These are phyloP conservation scores for Rhodotorula sp. DNA, from an alignment of 1,284 basidiomycete genomes.

Conservation along the genomic window DNA sequence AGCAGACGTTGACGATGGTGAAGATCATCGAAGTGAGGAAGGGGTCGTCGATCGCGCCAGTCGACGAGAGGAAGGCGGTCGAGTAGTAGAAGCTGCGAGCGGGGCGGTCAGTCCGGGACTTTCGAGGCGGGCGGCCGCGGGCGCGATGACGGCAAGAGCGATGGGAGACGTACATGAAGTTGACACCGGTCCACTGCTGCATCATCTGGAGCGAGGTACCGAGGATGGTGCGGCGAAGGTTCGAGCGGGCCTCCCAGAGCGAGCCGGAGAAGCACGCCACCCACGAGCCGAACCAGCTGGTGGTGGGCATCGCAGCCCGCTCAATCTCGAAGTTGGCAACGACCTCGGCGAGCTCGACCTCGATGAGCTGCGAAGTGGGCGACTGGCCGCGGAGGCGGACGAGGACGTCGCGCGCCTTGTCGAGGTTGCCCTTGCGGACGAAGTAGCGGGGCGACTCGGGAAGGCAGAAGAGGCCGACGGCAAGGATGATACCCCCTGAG, in stretches of 20 bases:
- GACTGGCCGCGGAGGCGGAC: conserved; percentile 43
- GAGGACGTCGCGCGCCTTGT: conserved; percentile 66
- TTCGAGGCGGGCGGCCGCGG: conserved; percentile 41
- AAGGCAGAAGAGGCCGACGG: conserved; percentile 63
- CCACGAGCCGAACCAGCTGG: conserved; percentile 32
- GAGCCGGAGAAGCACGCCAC: conserved; percentile 43
- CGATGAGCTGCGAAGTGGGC: conserved; percentile 37
- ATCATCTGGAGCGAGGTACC: conserved; percentile 48
- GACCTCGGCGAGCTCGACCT: conserved; percentile 44
- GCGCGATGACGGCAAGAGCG: conserved; percentile 20
- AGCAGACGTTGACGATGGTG: conserved; percentile 48
- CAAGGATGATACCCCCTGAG: conserved; percentile 65
- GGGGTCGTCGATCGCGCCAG: conserved; percentile 42
- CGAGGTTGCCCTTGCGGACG: conserved; percentile 62
- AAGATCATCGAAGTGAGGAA: conserved; percentile 51
- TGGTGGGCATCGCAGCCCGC: conserved; percentile 35
- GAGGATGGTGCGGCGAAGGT: conserved; percentile 46
- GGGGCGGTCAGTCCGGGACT: background rate
- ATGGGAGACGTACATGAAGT: conserved; percentile 43
- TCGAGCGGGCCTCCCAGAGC: conserved; percentile 40
- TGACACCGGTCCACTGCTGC: conserved; percentile 48
- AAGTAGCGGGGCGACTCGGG: conserved; percentile 74
- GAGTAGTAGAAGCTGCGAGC: conserved; percentile 35
- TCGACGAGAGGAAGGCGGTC: conserved; percentile 44
- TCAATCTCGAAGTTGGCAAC: conserved; percentile 46